Evolutionary conservation across 176 grass and related monocot species (phyloP).

Genomic region (Oryza longistaminata): DNA sequence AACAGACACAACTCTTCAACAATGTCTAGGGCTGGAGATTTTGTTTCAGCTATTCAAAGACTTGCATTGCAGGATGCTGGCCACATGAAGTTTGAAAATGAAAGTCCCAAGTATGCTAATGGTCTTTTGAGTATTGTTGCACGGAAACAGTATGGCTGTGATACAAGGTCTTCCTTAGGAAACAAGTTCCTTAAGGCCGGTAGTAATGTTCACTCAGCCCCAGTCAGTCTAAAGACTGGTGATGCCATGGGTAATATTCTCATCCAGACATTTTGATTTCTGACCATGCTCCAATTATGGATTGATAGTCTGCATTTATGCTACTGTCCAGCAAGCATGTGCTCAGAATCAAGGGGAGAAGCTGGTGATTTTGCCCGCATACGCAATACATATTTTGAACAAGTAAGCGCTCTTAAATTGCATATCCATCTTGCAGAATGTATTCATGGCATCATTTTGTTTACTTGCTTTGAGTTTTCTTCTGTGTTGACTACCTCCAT

Average conservation of each 20-base stretch:
- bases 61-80: slow-evolving; percentile 35
- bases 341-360: slow-evolving; percentile 55
- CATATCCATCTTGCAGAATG: not conserved
- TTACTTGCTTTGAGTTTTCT: not conserved
- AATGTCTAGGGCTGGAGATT: slow-evolving; percentile 36
- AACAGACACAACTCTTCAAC: slow-evolving; percentile 24
- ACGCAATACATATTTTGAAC: slow-evolving; percentile 67
- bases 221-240: slow-evolving; percentile 59
- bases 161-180: slow-evolving; percentile 34
- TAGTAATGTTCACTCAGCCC: slow-evolving; percentile 15
- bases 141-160: slow-evolving; percentile 36
- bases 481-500: too few species aligned
- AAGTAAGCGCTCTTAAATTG: slow-evolving; percentile 36
- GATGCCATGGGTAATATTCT: slow-evolving; percentile 57
- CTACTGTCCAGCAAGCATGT: slow-evolving; percentile 44
- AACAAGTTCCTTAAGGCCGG: slow-evolving; percentile 43
- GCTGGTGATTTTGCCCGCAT: slow-evolving; percentile 56
- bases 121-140: slow-evolving; percentile 41
- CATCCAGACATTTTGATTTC: not conserved
- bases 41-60: slow-evolving; percentile 55
- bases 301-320: not conserved
- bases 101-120: slow-evolving; percentile 32
- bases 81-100: slow-evolving; percentile 45
- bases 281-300: not conserved
- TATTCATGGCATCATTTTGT: not conserved